Conservation (phyloP, 352 stramenopile species). For the Phytopythium chamaehyphon region DNA sequence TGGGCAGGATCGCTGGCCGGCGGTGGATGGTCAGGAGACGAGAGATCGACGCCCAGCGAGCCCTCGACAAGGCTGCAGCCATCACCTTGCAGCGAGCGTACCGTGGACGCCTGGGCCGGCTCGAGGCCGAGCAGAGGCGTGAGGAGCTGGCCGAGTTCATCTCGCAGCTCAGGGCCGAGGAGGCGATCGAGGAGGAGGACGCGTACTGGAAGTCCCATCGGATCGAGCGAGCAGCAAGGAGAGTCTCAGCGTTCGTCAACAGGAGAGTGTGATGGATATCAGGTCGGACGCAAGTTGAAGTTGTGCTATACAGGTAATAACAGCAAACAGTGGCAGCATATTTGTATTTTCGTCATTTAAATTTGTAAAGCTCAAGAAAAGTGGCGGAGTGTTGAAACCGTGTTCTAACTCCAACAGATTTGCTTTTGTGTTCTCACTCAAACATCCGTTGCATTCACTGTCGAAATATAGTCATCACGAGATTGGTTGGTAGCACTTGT, state of each 20-base stretch:
- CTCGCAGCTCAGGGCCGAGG: conserved; percentile 84
- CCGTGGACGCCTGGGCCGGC: conserved; percentile 78
- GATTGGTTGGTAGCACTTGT: no score
- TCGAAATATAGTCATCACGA: no score
- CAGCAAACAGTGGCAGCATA: no score
- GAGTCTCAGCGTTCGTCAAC: conserved; percentile 56
- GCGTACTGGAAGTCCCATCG: conserved; percentile 64
- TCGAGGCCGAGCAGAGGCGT: conserved; percentile 75
- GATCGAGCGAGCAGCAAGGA: conserved; percentile 45
- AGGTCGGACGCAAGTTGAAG: not conserved
- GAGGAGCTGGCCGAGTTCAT: conserved; percentile 94
- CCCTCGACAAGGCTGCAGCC: conserved; percentile 71
- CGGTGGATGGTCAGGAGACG: conserved; percentile 82
- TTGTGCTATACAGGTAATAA: no score
- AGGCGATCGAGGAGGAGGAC: conserved; percentile 88
- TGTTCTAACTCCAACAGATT: no score
- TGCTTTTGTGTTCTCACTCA: no score
- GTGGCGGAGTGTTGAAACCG: no score
- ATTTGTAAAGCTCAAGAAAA: no score
- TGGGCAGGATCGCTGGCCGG: conserved; percentile 79
- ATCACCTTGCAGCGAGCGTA: conserved; percentile 85
- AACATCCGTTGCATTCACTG: no score
- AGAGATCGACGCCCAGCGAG: conserved; percentile 80
- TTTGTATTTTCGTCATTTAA: no score
- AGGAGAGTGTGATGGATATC: conserved; percentile 34